Evolutionary conservation across 306 rosid species (phyloP), one percentile per base, ranked within the genome.

Genomic region (Inga leiocalycina): DNA sequence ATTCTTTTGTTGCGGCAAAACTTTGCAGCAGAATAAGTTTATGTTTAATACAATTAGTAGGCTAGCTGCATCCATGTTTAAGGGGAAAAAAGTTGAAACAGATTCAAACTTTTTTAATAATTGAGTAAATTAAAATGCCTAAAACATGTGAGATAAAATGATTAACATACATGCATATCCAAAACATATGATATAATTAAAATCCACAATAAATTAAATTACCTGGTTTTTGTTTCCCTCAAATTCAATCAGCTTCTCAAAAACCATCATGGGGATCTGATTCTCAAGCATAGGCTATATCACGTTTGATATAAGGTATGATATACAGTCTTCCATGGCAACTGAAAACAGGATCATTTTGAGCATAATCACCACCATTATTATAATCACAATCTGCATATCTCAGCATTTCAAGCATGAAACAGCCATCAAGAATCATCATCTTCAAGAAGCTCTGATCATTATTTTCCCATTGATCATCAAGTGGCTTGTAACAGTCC

Each of bases 261-360:
- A 86, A 80, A 87, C 88, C 59, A 6, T 19, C 66, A 89, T 71
- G 3, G 94, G 93, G 17, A 92, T 16, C 51, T 92, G 97, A 84
- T 92, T 92, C 82, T 90, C 91, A 39, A 92, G 91, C 89, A 92
- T 79, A 61, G 86, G 80, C 90, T n/a, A 92, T 92, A 75, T 90
- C 94, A 5, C 93, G 85, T 45, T 45, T 77, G 73, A 92, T 85
- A 59, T 71, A 84, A 0, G 83, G 85, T 71, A 74, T 24, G 1
- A 80, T 5, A 78, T 88, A 71, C 0, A 89, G 70, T 44, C 69
- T 83, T 13, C 91, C 93, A 13, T 91, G 92, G 27, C 79, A 39
- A 1, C 93, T 82, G 81, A 89, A 89, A 2, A 91, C 67, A 14
- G 90, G 94, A 85, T 89, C 91, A 34, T 76, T 84, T 2, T 80